phyloP scores from a whole-genome alignment of 805 yeast genomes.

The Kodamaea kakaduensis region DNA sequence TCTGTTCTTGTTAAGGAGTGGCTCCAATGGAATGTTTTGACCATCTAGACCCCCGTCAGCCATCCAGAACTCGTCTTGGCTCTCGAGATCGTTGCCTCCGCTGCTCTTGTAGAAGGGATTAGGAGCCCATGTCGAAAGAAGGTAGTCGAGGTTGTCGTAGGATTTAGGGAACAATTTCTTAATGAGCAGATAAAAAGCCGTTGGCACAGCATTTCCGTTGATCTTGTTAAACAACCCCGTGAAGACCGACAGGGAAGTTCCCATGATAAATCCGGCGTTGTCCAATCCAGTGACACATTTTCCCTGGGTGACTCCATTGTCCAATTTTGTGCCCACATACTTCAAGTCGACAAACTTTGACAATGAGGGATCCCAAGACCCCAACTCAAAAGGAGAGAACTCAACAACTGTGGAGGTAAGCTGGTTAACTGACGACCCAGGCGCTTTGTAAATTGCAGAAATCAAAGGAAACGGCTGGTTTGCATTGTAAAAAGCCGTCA shows the following conservation, averaged over 20 bases:
- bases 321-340: conserved; percentile 65
- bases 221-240: conserved; percentile 60
- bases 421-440: conserved; percentile 26
- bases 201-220: conserved; percentile 35
- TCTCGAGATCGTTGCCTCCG: conserved; percentile 14
- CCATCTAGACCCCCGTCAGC: conserved; percentile 42
- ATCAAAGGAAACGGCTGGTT: conserved; percentile 40
- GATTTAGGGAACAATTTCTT: conserved; percentile 4
- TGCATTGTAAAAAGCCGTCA: conserved; percentile 23
- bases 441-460: conserved; percentile 37
- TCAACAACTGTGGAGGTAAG: conserved; percentile 39
- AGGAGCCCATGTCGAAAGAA: conserved; percentile 35
- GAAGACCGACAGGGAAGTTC: conserved; percentile 79
- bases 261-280: conserved; percentile 76
- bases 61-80: conserved; percentile 25
- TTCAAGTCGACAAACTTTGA: conserved; percentile 60
- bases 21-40: conserved; percentile 36
- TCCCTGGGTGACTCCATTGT: conserved; percentile 52
- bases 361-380: conserved; percentile 83
- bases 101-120: conserved; percentile 52
- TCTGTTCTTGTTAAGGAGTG: conserved; percentile 33
- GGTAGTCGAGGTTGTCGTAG: not conserved
- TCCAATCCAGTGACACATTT: conserved; percentile 68
- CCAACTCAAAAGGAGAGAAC: conserved; percentile 47
- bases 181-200: conserved; percentile 3